A percentile compares a stretch with the other conserved stretches of the same genome.
These are phyloP conservation scores for Beauveria scarabaeidicola DNA, from an alignment of 2,329 filamentous ascomycete species.

Conservation along the genomic window DNA sequence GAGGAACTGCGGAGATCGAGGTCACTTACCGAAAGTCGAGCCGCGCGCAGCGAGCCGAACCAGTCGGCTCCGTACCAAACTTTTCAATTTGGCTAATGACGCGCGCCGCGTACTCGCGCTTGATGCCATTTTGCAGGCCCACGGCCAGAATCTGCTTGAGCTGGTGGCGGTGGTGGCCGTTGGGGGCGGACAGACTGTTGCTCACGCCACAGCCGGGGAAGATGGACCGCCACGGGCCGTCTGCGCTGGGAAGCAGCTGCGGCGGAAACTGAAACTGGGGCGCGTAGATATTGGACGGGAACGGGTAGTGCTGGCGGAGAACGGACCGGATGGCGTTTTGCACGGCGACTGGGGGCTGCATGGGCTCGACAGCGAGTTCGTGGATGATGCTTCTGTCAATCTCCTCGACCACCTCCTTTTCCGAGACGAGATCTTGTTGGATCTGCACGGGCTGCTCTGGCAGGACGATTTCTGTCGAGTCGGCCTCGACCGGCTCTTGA, in stretches of 20 bases:
- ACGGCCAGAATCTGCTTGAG: conserved; percentile 53
- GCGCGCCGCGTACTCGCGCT: conserved; percentile 37
- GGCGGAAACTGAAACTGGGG: conserved; percentile 40
- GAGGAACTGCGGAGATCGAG: too few relatives aligned
- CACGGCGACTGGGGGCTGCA: conserved; percentile 41
- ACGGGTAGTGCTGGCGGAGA: conserved; percentile 41
- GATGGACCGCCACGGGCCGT: conserved; percentile 45
- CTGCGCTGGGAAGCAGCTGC: conserved; percentile 30
- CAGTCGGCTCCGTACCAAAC: conserved; percentile 42
- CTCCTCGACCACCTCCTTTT: conserved; percentile 14
- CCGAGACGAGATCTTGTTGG: not conserved
- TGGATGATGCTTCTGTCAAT: conserved; percentile 37
- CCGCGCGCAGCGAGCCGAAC: conserved; percentile 43
- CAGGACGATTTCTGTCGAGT: not conserved
- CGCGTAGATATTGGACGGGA: conserved; percentile 35
- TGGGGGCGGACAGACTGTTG: conserved; percentile 22
- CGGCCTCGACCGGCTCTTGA: conserved; percentile 6
- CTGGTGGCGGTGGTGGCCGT: conserved; percentile 25
- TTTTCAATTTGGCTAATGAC: conserved; percentile 46
- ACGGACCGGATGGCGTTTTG: conserved; percentile 51
- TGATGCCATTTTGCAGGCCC: conserved; percentile 47
- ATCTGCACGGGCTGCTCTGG: not conserved
- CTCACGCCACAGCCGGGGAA: conserved; percentile 30
- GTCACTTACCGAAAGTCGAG: conserved; percentile 47
- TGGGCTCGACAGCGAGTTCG: conserved; percentile 32